Percentiles rank a stretch among this genome's conserved stretches.
Evolutionary conservation across 2,329 filamentous ascomycete species (phyloP).

Genomic region (Aspergillus quadricinctus): DNA sequence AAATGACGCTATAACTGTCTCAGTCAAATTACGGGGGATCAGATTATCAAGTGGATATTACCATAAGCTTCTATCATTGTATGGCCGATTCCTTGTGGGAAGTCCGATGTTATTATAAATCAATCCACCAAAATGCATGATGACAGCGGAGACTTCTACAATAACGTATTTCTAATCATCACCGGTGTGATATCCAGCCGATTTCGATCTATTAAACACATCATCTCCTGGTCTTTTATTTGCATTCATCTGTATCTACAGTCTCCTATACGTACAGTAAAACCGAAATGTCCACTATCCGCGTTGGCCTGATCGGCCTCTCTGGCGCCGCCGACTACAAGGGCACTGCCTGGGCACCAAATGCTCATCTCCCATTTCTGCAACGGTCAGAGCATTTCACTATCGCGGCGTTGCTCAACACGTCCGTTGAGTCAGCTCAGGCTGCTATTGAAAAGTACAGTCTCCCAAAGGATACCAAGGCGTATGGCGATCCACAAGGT

Average conservation of each 20-base stretch:
- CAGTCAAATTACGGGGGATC: too few relatives aligned
- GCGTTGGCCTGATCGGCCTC: slow-evolving; percentile 11
- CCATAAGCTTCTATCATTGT: too few relatives aligned
- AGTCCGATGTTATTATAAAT: too few relatives aligned
- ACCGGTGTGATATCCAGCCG: not conserved
- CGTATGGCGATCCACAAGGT: slow-evolving; percentile 48
- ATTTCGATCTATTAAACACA: too few relatives aligned
- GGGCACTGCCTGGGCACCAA: slow-evolving; percentile 6
- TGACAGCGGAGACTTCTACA: not conserved
- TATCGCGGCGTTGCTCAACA: slow-evolving; percentile 10
- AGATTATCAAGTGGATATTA: too few relatives aligned
- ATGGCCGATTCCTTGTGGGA: too few relatives aligned
- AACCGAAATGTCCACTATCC: slow-evolving; percentile 9
- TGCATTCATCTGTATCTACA: not conserved
- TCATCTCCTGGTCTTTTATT: too few relatives aligned
- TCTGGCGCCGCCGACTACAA: slow-evolving; percentile 4
- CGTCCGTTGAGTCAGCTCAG: slow-evolving; percentile 5
- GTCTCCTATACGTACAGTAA: not conserved
- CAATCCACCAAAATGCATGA: too few relatives aligned
- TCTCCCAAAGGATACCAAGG: slow-evolving; percentile 39
- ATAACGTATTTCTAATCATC: not conserved
- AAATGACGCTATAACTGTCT: too few relatives aligned
- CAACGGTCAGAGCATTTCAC: slow-evolving; percentile 3
- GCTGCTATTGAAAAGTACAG: slow-evolving; percentile 31
- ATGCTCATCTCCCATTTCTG: slow-evolving; percentile 8